A percentile compares a stretch with the other conserved stretches of the same genome.
Evolutionary conservation across 306 rosid genomes (phyloP).

Genomic region (Trifolium dubium): DNA sequence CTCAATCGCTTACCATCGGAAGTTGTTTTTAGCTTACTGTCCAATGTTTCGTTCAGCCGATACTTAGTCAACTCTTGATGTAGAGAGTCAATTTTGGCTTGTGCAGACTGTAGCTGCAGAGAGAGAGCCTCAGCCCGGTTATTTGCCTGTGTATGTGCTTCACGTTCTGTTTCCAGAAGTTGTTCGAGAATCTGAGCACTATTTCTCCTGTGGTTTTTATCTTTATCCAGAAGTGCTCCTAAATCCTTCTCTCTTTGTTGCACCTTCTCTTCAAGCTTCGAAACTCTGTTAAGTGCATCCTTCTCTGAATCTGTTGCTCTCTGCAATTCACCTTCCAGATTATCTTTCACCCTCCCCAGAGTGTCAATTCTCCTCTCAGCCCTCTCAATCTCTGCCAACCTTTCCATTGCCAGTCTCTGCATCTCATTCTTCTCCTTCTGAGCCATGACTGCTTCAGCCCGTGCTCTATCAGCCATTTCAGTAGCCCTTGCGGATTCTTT

Average conservation of each 20-base stretch:
- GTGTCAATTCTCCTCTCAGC: slow-evolving; percentile 75
- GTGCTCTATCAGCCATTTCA: slow-evolving; percentile 84
- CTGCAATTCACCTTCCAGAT: slow-evolving; percentile 58
- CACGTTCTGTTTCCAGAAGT: slow-evolving; percentile 87
- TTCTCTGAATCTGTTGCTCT: slow-evolving; percentile 63
- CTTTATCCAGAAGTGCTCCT: slow-evolving; percentile 70
- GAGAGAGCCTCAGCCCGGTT: slow-evolving; percentile 90
- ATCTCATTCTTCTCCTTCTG: slow-evolving; percentile 82
- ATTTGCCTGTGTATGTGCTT: slow-evolving; percentile 90
- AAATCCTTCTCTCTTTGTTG: slow-evolving; percentile 84
- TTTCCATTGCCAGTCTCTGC: slow-evolving; percentile 90
- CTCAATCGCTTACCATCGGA: slow-evolving; percentile 83
- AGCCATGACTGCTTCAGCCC: slow-evolving; percentile 68
- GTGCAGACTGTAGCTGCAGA: slow-evolving; percentile 85
- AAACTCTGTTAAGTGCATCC: slow-evolving; percentile 63
- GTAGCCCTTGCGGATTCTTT: slow-evolving; percentile 79
- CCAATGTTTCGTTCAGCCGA: slow-evolving; percentile 82
- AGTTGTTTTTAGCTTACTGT: slow-evolving; percentile 68
- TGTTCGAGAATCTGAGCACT: slow-evolving; percentile 78
- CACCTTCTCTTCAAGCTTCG: slow-evolving; percentile 69
- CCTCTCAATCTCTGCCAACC: slow-evolving; percentile 79
- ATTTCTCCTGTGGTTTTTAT: slow-evolving; percentile 74
- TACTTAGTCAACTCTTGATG: slow-evolving; percentile 83
- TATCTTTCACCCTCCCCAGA: slow-evolving; percentile 69
- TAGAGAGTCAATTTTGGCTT: slow-evolving; percentile 80